These are phyloP conservation scores for Pythium insidiosum DNA, from an alignment of 352 stramenopile genomes.

Conservation along the genomic window DNA sequence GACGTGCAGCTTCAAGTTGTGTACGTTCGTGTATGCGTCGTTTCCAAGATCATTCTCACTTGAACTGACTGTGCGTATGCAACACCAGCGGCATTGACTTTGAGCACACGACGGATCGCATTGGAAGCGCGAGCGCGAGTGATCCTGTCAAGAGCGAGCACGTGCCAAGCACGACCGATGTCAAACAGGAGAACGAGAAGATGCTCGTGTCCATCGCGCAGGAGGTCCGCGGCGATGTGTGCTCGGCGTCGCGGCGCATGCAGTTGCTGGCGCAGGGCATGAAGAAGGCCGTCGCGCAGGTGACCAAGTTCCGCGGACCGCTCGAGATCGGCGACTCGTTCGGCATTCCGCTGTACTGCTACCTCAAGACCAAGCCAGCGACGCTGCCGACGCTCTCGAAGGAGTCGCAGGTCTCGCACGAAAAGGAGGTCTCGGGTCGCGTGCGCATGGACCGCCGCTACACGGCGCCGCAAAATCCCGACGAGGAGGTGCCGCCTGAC, in stretches of 20 bases:
- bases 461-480: slow-evolving; percentile 49
- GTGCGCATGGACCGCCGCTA: slow-evolving; percentile 73
- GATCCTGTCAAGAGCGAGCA: slow-evolving; percentile 16
- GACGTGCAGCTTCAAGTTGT: slow-evolving; percentile 77
- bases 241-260: slow-evolving; percentile 62
- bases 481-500: slow-evolving; percentile 65
- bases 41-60: no score
- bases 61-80: no score
- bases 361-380: slow-evolving; percentile 67
- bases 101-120: slow-evolving; percentile 29
- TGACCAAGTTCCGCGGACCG: slow-evolving; percentile 69
- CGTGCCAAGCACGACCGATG: no score
- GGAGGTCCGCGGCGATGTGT: slow-evolving; percentile 59
- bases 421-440: slow-evolving; percentile 46
- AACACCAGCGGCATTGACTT: slow-evolving; percentile 77
- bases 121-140: slow-evolving; percentile 3
- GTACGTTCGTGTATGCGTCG: slow-evolving; percentile 21
- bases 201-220: slow-evolving; percentile 76
- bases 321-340: slow-evolving; percentile 60
- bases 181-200: slow-evolving; percentile 75
- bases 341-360: slow-evolving; percentile 72
- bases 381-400: slow-evolving; percentile 65
- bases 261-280: slow-evolving; percentile 68
- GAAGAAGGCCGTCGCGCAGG: slow-evolving; percentile 60
- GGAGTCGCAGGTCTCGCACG: slow-evolving; percentile 57